phyloP scores from a whole-genome alignment of 768 basidiomycete genomes.

The Lyophyllum semitale region DNA sequence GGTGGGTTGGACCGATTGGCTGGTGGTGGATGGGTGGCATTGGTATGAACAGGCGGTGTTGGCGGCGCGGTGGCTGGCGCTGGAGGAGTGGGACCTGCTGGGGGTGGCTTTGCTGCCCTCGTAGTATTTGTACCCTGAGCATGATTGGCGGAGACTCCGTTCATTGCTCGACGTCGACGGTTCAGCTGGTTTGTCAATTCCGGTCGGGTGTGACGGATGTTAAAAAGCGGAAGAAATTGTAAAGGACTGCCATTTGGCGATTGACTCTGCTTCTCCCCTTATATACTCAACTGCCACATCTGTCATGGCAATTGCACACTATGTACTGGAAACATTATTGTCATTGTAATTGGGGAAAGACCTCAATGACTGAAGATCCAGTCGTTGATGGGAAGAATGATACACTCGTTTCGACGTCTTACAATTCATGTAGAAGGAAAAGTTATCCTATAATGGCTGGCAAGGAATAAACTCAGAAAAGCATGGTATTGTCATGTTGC shows the following conservation, averaged over 20 bases:
- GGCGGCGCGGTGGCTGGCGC: slow-evolving; percentile 62
- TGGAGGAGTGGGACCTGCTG: slow-evolving; percentile 60
- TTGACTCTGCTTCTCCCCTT: slow-evolving; percentile 1
- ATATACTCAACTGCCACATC: background rate
- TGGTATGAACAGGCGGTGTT: slow-evolving; percentile 47
- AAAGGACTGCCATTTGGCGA: slow-evolving; percentile 2
- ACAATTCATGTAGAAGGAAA: too few relatives aligned
- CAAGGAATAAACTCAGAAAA: background rate
- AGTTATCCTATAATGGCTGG: too few relatives aligned
- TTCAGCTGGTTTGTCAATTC: slow-evolving; percentile 11
- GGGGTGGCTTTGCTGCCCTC: slow-evolving; percentile 51
- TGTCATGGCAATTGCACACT: background rate
- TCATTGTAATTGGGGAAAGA: background rate
- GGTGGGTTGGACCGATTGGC: slow-evolving; percentile 27
- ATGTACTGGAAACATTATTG: background rate
- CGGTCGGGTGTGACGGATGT: slow-evolving; percentile 16
- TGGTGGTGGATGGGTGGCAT: slow-evolving; percentile 30
- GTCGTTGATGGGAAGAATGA: too few relatives aligned
- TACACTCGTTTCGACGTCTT: too few relatives aligned
- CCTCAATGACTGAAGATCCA: background rate
- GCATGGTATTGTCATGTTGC: background rate
- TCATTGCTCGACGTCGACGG: slow-evolving; percentile 40
- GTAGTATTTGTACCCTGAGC: slow-evolving; percentile 36
- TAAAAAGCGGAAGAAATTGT: slow-evolving; percentile 13
- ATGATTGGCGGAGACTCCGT: slow-evolving; percentile 41